Evolutionary conservation across 2,329 filamentous ascomycete species (phyloP).

Genomic region (Dactylellina leptospora): DNA sequence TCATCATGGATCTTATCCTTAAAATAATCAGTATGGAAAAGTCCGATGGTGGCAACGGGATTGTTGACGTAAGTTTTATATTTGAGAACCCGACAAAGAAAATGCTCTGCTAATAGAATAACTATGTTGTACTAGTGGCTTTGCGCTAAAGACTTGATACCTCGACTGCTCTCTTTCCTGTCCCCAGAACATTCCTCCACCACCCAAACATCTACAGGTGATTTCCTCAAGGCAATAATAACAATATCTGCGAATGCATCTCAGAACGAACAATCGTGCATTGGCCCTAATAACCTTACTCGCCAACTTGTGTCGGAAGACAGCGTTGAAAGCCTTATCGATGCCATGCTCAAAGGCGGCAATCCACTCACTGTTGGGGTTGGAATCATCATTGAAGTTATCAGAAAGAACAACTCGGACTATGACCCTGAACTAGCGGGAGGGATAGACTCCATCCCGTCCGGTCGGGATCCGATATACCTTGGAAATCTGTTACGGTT

Average conservation of each 20-base stretch:
- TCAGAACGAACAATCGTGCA: slow-evolving; percentile 98
- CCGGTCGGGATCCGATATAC: slow-evolving; percentile 91
- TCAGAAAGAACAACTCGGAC: slow-evolving; percentile 98
- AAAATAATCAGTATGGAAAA: slow-evolving; percentile 98
- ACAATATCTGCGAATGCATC: slow-evolving; percentile 98
- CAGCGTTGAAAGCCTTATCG: slow-evolving; percentile 84
- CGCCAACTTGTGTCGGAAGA: slow-evolving; percentile 87
- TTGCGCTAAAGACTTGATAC: slow-evolving; percentile 86
- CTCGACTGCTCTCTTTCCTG: slow-evolving; percentile 84
- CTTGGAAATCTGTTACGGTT: slow-evolving; percentile 86
- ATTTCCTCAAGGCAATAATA: slow-evolving; percentile 98
- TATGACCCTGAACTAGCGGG: slow-evolving; percentile 88
- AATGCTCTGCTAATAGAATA: too few relatives aligned
- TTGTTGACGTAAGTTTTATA: slow-evolving; percentile 78
- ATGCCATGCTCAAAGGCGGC: slow-evolving; percentile 89
- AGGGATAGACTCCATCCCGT: slow-evolving; percentile 79
- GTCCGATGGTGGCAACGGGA: slow-evolving; percentile 86
- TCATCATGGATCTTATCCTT: slow-evolving; percentile 96
- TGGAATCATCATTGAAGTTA: slow-evolving; percentile 97
- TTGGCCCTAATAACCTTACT: slow-evolving; percentile 95
- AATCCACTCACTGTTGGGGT: slow-evolving; percentile 96
- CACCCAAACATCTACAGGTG: slow-evolving; percentile 93
- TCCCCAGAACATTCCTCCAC: slow-evolving; percentile 84
- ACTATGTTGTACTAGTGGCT: too few relatives aligned
- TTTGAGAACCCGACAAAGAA: too few relatives aligned